Evolutionary conservation across 495 filamentous ascomycete genomes (phyloP).

Genomic region (Trypethelium eluteriae): DNA sequence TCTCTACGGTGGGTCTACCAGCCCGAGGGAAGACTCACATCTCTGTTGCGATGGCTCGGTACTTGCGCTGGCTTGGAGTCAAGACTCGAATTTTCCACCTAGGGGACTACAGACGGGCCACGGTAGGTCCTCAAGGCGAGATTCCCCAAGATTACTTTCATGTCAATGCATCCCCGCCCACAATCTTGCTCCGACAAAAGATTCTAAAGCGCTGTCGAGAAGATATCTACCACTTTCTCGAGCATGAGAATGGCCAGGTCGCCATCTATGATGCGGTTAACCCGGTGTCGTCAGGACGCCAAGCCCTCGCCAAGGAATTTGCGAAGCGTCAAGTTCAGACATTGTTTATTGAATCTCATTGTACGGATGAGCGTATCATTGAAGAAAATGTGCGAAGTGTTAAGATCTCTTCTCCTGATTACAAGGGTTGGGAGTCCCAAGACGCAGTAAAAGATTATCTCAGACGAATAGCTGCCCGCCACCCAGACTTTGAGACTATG

Average conservation of each 20-base stretch:
- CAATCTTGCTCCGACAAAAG: constrained; percentile 85
- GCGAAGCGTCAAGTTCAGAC: constrained; percentile 92
- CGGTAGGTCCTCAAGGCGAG: constrained; percentile 74
- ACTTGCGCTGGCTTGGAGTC: constrained; percentile 95
- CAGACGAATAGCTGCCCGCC: constrained; percentile 77
- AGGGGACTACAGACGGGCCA: constrained; percentile 90
- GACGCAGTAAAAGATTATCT: constrained; percentile 90
- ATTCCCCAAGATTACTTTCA: constrained; percentile 98
- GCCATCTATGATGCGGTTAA: constrained; percentile 99
- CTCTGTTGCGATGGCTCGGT: constrained; percentile 87
- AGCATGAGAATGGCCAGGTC: constrained; percentile 95
- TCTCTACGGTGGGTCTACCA: constrained; percentile 92
- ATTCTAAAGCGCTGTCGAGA: constrained; percentile 96
- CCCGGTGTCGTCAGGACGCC: constrained; percentile 71
- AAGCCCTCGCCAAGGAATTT: constrained; percentile 88
- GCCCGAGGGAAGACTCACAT: constrained; percentile 98
- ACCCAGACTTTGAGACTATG: constrained; percentile 96
- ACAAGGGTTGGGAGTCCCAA: constrained; percentile 79
- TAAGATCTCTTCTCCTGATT: constrained; percentile 99
- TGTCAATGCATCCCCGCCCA: constrained; percentile 81
- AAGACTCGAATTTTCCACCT: constrained; percentile 97
- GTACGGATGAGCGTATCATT: constrained; percentile 86
- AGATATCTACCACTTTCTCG: constrained; percentile 92
- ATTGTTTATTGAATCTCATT: constrained; percentile 91
- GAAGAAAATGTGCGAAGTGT: constrained; percentile 95